Percentiles rank a stretch among this genome's conserved stretches.
Conservation (phyloP, 2,329 filamentous ascomycete species). For the Didymella arachidicola region DNA sequence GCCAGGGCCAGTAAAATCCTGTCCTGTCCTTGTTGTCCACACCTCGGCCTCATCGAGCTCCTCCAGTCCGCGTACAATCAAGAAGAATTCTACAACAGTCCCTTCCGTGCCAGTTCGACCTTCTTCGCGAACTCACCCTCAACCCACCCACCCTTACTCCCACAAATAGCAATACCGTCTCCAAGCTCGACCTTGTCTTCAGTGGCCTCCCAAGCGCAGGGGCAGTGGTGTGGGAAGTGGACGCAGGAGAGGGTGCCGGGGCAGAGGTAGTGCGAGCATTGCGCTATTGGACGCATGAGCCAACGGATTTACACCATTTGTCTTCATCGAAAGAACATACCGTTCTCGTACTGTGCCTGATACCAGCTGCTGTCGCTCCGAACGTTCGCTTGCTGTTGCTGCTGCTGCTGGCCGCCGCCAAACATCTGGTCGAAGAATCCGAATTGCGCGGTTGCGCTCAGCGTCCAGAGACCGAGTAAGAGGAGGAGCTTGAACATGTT, state of each 20-base stretch:
- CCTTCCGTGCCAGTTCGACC: constrained; percentile 81
- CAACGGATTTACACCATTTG: neutral
- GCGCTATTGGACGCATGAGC: constrained; percentile 60
- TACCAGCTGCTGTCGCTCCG: constrained; percentile 86
- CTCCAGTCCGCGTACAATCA: neutral
- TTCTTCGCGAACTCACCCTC: constrained; percentile 75
- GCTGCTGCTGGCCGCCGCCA: constrained; percentile 66
- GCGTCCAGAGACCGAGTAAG: constrained; percentile 60
- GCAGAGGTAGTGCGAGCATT: constrained; percentile 92
- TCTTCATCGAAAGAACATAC: constrained; percentile 56
- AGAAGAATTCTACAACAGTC: constrained; percentile 63
- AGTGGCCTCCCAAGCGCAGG: constrained; percentile 77
- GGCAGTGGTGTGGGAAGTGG: constrained; percentile 95
- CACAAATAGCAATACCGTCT: constrained; percentile 76
- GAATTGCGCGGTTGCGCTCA: constrained; percentile 79
- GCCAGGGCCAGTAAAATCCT: too few species aligned
- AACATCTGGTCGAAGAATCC: constrained; percentile 99
- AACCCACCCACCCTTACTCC: constrained; percentile 78
- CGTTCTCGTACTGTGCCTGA: constrained; percentile 71
- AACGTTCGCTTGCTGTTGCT: constrained; percentile 75
- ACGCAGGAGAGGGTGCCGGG: constrained; percentile 95
- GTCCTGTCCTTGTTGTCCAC: too few species aligned
- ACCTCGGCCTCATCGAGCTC: neutral
- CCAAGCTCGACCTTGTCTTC: constrained; percentile 73
- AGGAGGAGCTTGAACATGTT: constrained; percentile 36